Evolutionary conservation across 495 filamentous ascomycete genomes (phyloP), one percentile per base, ranked within the genome.

Genomic region (Echria macrotheca): DNA sequence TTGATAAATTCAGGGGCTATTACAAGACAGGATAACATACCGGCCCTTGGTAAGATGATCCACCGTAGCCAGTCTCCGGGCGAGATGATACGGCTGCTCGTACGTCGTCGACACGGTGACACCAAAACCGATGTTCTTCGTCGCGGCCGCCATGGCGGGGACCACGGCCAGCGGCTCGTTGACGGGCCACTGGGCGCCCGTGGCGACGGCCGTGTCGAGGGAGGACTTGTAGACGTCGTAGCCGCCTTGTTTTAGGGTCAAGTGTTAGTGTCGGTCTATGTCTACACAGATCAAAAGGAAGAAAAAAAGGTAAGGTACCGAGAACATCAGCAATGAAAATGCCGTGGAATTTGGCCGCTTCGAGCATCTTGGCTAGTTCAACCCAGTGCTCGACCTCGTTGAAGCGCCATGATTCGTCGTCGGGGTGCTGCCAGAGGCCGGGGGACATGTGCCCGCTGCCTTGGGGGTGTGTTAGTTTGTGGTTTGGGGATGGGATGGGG

Each of bases 51-150:
- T 78, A 10, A 87, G 69, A 62, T 86, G 83, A 50, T 87, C 84
- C 3, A 85, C 64, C 0, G 83, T 87, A 0, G 79, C 79, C 19
- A 87, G 58, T 17, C 83, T 68, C 14, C 82, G 67, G 0, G 83
- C 83, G 12, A 87, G 70, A 55, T 84, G 81, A 60, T 83, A 87
- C 0, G 84, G 83, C 53, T 80, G 78, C 58, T 86, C 84, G 52
- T 85, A 86, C 14, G 81, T 85, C 5, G 76, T 85, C 29, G 74
- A 72, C 15, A 76, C 72, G 14, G 85, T 88, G 35, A 88, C 73
- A 45, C 82, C 79, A 47, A 87, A 70, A 7, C 82, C 84, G 3
- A 87, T 66, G 29, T 69, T 79, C 56, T 84, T 63, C 12, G 82
- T 87, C 3, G 59, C 69, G 11, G 69, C 68, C 0, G 71, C 71